Evolutionary conservation across 2,329 filamentous ascomycete species (phyloP), one percentile per base, ranked within the genome.

Genomic region (Rachicladosporium sp.): DNA sequence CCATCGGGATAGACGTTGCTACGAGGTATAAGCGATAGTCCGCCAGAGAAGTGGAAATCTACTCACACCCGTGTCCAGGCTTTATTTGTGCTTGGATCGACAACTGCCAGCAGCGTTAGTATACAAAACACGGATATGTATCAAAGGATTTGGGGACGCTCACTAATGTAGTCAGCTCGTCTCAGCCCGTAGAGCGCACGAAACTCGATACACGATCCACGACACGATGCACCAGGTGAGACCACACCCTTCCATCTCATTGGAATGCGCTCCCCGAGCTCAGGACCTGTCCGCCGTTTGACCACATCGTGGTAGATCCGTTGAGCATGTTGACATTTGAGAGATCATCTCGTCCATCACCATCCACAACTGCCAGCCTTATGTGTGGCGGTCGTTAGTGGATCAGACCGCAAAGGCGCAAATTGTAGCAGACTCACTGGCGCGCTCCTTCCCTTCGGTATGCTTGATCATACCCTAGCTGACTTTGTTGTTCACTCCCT

Each of bases 251-350:
- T 10, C 15, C n/a, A 38, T 4, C 35, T 34, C 40, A 42, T 27
- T 34, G 31, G 36, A 42, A 42, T 9, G 30, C 40, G 2, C 29
- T 23, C 4, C 32, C 40, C 31, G 39, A 37, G 39, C 35, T 37
- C 10, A 30, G 34, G 9, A 32, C 19, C 31, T 11, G 11, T 19
- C 40, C 40, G 10, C 32, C 31, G 19, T 42, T 42, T 11, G 29
- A 31, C 40, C 40, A 42, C 10, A 21, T 36, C 19, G 31, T 42
- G 30, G 35, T 36, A 15, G 39, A 6, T 6, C 36, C 40, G 15
- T 29, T 32, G 33, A 57, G 35, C 43, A 45, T 39, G 31, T 42
- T 32, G 27, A 42, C 42, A 27, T 35, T 38, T 5, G 42, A 23
- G 29, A 33, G 42, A 6, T 46, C 44, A 11, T 31, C 44, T 37